Evolutionary conservation across 164 flowering plant species (phyloP), one percentile per base, ranked within the genome.

Genomic region (grape (Vitis vinifera)): DNA sequence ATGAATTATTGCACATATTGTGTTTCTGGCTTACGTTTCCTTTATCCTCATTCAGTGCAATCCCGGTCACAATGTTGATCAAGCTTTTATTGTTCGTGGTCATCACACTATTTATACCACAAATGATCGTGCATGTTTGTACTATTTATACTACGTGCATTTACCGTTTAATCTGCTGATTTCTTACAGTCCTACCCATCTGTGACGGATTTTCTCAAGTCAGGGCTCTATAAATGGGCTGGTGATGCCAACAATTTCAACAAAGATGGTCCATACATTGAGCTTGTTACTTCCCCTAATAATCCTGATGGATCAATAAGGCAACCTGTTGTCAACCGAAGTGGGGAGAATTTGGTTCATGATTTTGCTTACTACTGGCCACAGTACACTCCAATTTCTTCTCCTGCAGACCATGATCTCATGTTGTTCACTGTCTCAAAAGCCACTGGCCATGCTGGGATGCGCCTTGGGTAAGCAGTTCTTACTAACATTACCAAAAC

Each of bases 341-440:
- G 52, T 59, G 77, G 77, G 6, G 97, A 94, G 8, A 75, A 71
- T 51, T 62, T 78, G 71, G 71, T 93, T 3, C 87, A 91, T 70
- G 98, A 93, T 71, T 83, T 86, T 9, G 97, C 98, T 0, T 93
- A 93, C 71, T 91, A 89, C 69, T 93, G 98, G 98, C 98, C 98
- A 8, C 96, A 91, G 47, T 93, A 91, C 37, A 84, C 96, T 11
- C 88, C 98, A 0, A 91, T 93, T 14, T 59, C 88, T 1, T 70
- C 73, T 16, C 77, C 81, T 0, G 92, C 90, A 3, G 90, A 90
- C 53, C 80, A 90, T 65, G 97, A 95, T 19, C 66, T 95, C 31
- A 89, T 92, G 93, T 78, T 95, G 13, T 95, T 95, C 77, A 95
- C 99, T 0, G 80, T 88, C 71, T 93, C 99, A 1, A 95, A 95